Percentiles rank a stretch among this genome's conserved stretches.
Conservation (phyloP, 768 basidiomycete species). For the Rhizopogon sp. region DNA sequence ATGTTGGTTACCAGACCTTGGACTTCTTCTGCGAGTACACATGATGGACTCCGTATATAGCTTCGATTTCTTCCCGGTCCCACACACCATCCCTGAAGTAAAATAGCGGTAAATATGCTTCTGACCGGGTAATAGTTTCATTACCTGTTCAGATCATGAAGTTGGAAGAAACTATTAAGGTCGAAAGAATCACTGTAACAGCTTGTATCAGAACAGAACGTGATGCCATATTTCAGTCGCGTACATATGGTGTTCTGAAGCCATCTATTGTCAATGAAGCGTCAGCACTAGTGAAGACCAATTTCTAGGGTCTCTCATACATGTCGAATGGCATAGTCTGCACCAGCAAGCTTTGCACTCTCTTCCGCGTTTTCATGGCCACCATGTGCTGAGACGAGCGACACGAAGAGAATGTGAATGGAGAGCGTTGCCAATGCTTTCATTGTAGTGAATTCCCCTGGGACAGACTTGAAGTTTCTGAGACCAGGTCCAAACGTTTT, state of each 20-base stretch:
- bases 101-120: not conserved
- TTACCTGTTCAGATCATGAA: constrained; percentile 89
- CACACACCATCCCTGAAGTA: constrained; percentile 68
- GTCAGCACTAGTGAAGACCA: constrained; percentile 9
- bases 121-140: constrained; percentile 10
- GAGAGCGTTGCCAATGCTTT: constrained; percentile 39
- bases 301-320: constrained; percentile 45
- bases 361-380: constrained; percentile 53
- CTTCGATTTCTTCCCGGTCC: constrained; percentile 87
- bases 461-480: too few species aligned
- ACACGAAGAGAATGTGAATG: constrained; percentile 30
- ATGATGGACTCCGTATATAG: constrained; percentile 95
- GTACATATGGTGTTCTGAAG: constrained; percentile 84
- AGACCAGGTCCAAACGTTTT: too few species aligned
- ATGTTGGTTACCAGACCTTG: constrained; percentile 37
- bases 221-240: constrained; percentile 1
- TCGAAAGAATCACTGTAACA: constrained; percentile 72
- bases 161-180: constrained; percentile 84
- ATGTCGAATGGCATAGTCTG: constrained; percentile 82
- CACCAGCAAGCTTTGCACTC: constrained; percentile 45
- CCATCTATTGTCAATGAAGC: constrained; percentile 56
- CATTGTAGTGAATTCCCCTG: constrained; percentile 32
- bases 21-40: constrained; percentile 81
- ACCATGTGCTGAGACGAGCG: constrained; percentile 49
- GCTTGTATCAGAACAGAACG: not conserved